Base-by-base conservation (phyloP, 345 rosid genomes). In the Punica granatum region DNA sequence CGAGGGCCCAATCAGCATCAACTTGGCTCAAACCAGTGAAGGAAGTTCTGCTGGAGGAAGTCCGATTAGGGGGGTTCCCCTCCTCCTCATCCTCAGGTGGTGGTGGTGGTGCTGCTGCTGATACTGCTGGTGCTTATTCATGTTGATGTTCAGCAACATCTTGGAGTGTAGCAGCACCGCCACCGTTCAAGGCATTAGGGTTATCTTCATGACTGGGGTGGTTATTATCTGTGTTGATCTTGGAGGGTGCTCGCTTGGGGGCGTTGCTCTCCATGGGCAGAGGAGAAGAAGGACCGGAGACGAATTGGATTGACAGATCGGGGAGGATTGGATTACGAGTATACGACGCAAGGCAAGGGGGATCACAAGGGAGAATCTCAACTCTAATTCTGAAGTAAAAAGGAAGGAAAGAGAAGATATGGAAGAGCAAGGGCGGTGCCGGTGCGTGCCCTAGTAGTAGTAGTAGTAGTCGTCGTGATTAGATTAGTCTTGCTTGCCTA, bases 1-100 rank as follows among this genome's bases (percentile, higher is more conserved):
- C 97, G 54, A 92, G 99, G 69, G 90, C 96, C 34, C 85, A 92
- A 84, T 92, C 97, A 43, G 99, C 93, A 70, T 94, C 98, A 56
- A 86, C 85, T 81, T 89, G 98, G 68, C 86, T 85, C 23, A 91
- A 86, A 75, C 82, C 73, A 74, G 89, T 79, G 72, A 94, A 94
- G 36, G 97, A 93, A 79, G 91, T 89, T 74, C 96, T 80, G 61
- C 73, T 30, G 2, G 92, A 69, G 31, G 88, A 71, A 35, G 69
- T 82, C 43, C 58, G 74, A 28, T 59, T 18, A 56, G 65, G 42
- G 46, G 0, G 65, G 18, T 32, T 14, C 32, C 13, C 63, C 19
- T n/a, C 69, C 62, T 74, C 67, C 48, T 62, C 76, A 69, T 28
- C 71, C 60, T 72, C 69, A 19, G 80, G 69, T n/a, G n/a, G n/a